Base-by-base conservation (phyloP, 352 stramenopile genomes). In the Phytophthora fragariae region DNA sequence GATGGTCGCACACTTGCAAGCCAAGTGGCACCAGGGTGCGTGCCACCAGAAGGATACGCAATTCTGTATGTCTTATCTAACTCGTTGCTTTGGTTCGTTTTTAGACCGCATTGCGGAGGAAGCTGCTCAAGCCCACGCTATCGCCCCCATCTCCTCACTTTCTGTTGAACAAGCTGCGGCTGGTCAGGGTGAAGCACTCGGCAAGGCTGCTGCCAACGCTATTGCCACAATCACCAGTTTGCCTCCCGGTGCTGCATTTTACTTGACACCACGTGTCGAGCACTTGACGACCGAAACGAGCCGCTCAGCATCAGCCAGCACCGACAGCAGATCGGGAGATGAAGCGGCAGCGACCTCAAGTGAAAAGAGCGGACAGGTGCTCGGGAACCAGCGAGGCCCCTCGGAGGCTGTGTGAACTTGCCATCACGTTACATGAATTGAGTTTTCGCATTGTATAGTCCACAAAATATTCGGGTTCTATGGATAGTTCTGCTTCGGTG, bases 11-110 rank as follows among this genome's bases (percentile, higher is more conserved):
- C 82, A 90, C 50, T 59, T 94, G 27, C 73, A 91, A 19, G 70
- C 65, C 6, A 94, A 94, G 69, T 94, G 87, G 85, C 73, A 93
- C 27, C 81, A 85, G 74, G 87, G 85, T 92, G 62, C 49, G 57
- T 50, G 49, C 31, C 24, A 57, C 12, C 19, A 15, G 11, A 21
- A 33, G 50, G 12, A 33, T 21, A 14, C 1, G 4, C 5, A 12
- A 55, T 14, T 37, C 24, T 62, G 11, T 59, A 62, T 5, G 12
- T 5, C 11, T 1, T 46, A 49, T 3, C 57, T 76, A 65, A 68
- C 50, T 49, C 39, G 21, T 73, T 15, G 24, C 12, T 59, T 46
- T 66, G 2, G 31, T 33, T 29, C 19, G 1, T 12, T 17, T 6
- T 24, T 27, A 83, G 77, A 86, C 54, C 79, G 79, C 19, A 56